These are phyloP conservation scores for Fagus sylvatica DNA, from an alignment of 306 rosid species.

Conservation along the genomic window DNA sequence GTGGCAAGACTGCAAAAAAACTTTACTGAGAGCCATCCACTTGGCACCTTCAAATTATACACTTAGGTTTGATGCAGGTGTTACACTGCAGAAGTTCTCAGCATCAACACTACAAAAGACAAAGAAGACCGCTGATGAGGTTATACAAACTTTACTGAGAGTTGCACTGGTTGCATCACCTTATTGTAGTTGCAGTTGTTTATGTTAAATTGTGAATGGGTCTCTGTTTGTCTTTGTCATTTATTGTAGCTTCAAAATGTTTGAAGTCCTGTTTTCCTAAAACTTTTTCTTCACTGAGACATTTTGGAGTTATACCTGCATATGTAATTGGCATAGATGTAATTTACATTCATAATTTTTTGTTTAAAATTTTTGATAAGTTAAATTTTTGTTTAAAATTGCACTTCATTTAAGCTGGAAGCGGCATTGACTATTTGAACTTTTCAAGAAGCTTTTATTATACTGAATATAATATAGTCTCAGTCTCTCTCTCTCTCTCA, in stretches of 20 bases:
- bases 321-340: background rate
- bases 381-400: background rate
- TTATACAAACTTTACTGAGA: conserved; percentile 13
- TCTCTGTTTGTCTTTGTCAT: background rate
- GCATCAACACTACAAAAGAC: conserved; percentile 89
- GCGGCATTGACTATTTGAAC: background rate
- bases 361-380: background rate
- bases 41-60: conserved; percentile 97
- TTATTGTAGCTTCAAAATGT: background rate
- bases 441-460: background rate
- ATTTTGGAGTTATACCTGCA: background rate
- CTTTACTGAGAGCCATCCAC: conserved; percentile 90
- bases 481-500: background rate
- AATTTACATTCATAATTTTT: background rate
- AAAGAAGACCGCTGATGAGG: conserved; percentile 98
- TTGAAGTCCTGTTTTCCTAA: background rate
- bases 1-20: conserved; percentile 99
- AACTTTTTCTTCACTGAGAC: background rate
- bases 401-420: background rate
- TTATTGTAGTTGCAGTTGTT: background rate
- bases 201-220: background rate
- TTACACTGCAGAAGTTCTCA: conserved; percentile 96
- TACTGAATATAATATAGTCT: background rate
- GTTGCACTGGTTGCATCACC: background rate
- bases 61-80: conserved; percentile 96